Base-by-base conservation (phyloP, 208 protist species). In the Sergeia podlipaevii region DNA sequence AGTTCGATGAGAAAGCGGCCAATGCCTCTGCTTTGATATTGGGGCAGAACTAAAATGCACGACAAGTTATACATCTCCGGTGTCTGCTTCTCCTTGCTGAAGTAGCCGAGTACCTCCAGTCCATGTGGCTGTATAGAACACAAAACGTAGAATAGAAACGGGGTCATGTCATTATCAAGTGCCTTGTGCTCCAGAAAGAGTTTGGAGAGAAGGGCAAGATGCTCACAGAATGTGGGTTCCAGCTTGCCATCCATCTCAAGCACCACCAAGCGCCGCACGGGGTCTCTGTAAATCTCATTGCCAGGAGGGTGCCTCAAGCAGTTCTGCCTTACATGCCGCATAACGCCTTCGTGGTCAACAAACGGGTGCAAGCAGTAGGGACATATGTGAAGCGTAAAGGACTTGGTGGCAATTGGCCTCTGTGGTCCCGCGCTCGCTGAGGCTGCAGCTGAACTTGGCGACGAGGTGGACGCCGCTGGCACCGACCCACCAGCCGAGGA, bases 151-250 rank as follows among this genome's bases (percentile, higher is more conserved):
- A 99, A 99, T 3, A 98, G 67, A 68, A 99, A 99, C 0, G 96
- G 97, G 18, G 98, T 97, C 33, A 99, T 98, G 68, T 99, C 98
- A 70, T 98, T 99, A 65, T 99, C 99, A 3, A 99, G 80, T 0
- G 98, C 99, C 80, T 99, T 99, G 83, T 99, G 98, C 78, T 99
- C 98, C 0, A 99, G 75, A 75, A 99, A 99, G 0, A 99, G 77
- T 60, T 99, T 99, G 0, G 97, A 97, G 2, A 99, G 67, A 5
- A 99, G 81, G 48, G 97, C 99, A 8, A 99, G 71, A 70, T 99
- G 98, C 76, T 99, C 91, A 58, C 96, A 99, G 65, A 98, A 99
- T 11, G 91, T 88, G 36, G 97, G 97, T 56, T 98, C 83, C 68
- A 97, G 80, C 46, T 92, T 90, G n/a, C 95, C 97, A 66, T 99